phyloP scores from a whole-genome alignment of 1,284 basidiomycete genomes.

The Melampsora americana region DNA sequence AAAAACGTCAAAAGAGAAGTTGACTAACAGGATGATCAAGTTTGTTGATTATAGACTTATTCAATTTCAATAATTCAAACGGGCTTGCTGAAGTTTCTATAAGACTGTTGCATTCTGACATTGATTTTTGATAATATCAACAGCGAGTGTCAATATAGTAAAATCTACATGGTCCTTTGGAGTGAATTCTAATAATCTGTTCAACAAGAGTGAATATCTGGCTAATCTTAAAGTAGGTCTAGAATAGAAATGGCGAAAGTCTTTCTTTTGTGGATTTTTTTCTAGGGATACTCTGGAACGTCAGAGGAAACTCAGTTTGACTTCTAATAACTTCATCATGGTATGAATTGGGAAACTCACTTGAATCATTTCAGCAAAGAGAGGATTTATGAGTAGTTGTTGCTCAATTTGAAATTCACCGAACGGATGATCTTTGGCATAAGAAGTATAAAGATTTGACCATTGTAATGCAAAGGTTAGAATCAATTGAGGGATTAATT shows the following conservation, averaged over 20 bases:
- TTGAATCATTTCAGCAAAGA: constrained; percentile 82
- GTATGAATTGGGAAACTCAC: constrained; percentile 57
- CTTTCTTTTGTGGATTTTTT: constrained; percentile 63
- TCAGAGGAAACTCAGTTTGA: neutral
- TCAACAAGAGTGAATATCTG: constrained; percentile 80
- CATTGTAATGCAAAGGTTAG: constrained; percentile 84
- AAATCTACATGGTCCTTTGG: constrained; percentile 71
- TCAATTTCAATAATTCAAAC: constrained; percentile 20
- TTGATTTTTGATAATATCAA: constrained; percentile 77
- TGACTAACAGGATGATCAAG: constrained; percentile 30
- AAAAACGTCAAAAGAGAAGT: neutral
- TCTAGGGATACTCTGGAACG: constrained; percentile 29
- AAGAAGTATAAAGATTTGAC: constrained; percentile 75
- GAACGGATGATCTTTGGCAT: constrained; percentile 76
- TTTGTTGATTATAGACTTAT: constrained; percentile 30
- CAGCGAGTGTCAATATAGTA: constrained; percentile 72
- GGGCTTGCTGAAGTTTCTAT: constrained; percentile 36
- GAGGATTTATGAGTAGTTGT: constrained; percentile 74
- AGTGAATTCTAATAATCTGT: constrained; percentile 79
- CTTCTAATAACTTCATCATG: neutral
- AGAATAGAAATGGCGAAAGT: constrained; percentile 74
- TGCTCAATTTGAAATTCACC: constrained; percentile 82
- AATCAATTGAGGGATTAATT: constrained; percentile 84
- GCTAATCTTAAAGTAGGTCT: constrained; percentile 85
- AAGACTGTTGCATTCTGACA: constrained; percentile 53